These are phyloP conservation scores for Aspergillus taichungensis DNA, from an alignment of 495 filamentous ascomycete genomes.

Conservation along the genomic window DNA sequence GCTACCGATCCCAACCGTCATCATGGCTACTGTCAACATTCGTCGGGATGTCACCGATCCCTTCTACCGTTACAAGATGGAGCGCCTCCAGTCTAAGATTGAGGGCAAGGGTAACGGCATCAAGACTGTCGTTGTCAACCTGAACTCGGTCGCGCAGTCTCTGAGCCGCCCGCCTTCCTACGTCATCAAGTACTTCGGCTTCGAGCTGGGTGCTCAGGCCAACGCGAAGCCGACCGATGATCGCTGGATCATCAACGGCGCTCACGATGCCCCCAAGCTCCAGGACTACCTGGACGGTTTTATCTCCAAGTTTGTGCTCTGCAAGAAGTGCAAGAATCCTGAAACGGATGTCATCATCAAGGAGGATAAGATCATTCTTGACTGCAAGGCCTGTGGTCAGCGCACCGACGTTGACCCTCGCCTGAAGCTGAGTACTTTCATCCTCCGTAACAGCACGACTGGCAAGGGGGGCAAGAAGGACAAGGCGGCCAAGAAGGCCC, in stretches of 20 bases:
- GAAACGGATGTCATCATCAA: constrained; percentile 95
- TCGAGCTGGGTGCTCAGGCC: constrained; percentile 96
- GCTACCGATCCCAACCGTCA: constrained; percentile 36
- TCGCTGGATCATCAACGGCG: constrained; percentile 99
- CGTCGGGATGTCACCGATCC: constrained; percentile 96
- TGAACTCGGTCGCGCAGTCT: constrained; percentile 88
- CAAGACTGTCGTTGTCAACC: constrained; percentile 93
- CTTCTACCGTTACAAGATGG: constrained; percentile 99
- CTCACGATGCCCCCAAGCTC: constrained; percentile 89
- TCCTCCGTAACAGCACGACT: constrained; percentile 82
- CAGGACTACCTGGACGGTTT: constrained; percentile 98
- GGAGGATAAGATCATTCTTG: constrained; percentile 78
- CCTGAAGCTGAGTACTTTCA: constrained; percentile 94
- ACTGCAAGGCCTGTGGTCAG: constrained; percentile 98
- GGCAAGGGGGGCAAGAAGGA: constrained; percentile 90
- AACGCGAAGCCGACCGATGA: constrained; percentile 95
- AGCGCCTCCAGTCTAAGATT: constrained; percentile 94
- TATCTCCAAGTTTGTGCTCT: constrained; percentile 96
- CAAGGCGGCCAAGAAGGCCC: constrained; percentile 78
- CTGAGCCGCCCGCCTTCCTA: constrained; percentile 88
- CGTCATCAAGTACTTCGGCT: constrained; percentile 99
- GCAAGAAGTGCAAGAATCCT: constrained; percentile 99
- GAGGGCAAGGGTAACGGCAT: constrained; percentile 98
- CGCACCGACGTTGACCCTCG: constrained; percentile 83
- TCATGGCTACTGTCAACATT: constrained; percentile 91